A percentile compares a stretch with the other conserved stretches of the same genome.
These are phyloP conservation scores for Boletus subluridellus DNA, from an alignment of 1,284 basidiomycete genomes.

Conservation along the genomic window DNA sequence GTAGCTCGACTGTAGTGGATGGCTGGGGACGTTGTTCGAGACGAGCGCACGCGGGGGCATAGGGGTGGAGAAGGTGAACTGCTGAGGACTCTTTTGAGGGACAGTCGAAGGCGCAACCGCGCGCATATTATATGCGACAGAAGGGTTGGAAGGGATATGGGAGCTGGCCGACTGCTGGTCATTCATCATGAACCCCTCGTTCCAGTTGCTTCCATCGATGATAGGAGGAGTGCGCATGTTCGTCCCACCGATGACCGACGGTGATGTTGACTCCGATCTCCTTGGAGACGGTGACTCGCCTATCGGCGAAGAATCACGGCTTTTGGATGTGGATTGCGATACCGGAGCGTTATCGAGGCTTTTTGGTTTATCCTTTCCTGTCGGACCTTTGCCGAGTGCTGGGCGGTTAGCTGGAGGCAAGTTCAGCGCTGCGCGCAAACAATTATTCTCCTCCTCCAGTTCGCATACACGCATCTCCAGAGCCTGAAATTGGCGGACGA, in stretches of 20 bases:
- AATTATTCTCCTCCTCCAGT: constrained; percentile 81
- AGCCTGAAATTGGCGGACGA: constrained; percentile 49
- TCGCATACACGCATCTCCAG: constrained; percentile 79
- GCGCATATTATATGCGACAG: constrained; percentile 42
- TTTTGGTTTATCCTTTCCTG: constrained; percentile 76
- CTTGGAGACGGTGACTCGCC: constrained; percentile 47
- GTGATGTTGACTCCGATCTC: constrained; percentile 37
- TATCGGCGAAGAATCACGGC: constrained; percentile 41
- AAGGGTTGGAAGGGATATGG: constrained; percentile 39
- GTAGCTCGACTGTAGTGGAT: constrained; percentile 32
- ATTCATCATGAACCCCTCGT: constrained; percentile 52
- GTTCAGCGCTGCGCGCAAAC: constrained; percentile 70
- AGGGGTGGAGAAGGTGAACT: constrained; percentile 35
- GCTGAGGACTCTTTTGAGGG: constrained; percentile 36
- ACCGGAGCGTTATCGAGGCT: constrained; percentile 31
- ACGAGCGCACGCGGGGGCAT: constrained; percentile 32
- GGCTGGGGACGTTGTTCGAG: constrained; percentile 28
- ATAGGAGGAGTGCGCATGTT: constrained; percentile 37
- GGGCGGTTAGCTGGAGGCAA: constrained; percentile 72
- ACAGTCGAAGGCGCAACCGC: constrained; percentile 27
- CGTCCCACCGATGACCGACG: constrained; percentile 33
- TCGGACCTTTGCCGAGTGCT: constrained; percentile 74
- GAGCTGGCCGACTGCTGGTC: constrained; percentile 43
- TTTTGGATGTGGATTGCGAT: constrained; percentile 35
- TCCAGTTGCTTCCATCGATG: constrained; percentile 55